These are phyloP conservation scores for Podila epicladia DNA, from an alignment of 192 early-diverging fungal species.

Conservation along the genomic window DNA sequence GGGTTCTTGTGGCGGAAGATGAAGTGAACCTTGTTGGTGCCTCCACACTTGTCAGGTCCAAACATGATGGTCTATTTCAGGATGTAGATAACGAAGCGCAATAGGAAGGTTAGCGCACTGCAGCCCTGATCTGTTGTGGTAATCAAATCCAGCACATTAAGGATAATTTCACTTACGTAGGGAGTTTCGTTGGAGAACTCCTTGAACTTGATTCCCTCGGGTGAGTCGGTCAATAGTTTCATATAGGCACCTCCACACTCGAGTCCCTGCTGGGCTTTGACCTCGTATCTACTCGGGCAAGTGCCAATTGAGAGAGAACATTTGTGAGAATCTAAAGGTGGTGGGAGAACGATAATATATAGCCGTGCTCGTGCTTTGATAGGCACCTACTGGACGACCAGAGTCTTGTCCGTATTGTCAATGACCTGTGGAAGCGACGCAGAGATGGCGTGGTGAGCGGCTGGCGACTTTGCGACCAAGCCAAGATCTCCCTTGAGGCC, in stretches of 20 bases:
- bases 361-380: neutral
- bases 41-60: conserved; percentile 92
- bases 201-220: conserved; percentile 66
- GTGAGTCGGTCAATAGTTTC: conserved; percentile 80
- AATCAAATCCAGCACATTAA: too few species aligned
- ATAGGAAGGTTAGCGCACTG: neutral
- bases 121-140: neutral
- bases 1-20: conserved; percentile 95
- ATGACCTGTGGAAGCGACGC: conserved; percentile 73
- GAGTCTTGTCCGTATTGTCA: conserved; percentile 75
- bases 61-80: conserved; percentile 76
- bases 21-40: conserved; percentile 91
- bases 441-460: conserved; percentile 91
- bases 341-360: neutral
- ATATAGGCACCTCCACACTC: conserved; percentile 96
- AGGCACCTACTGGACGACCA: conserved; percentile 79
- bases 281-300: conserved; percentile 68
- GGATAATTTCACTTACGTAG: conserved; percentile 60
- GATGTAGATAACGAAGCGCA: neutral
- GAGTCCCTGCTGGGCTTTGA: conserved; percentile 86
- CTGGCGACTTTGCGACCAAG: conserved; percentile 82
- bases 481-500: conserved; percentile 77
- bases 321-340: neutral
- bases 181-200: conserved; percentile 87
- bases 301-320: neutral